phyloP scores from a whole-genome alignment of 345 rosid species.

The Brassica carinata region DNA sequence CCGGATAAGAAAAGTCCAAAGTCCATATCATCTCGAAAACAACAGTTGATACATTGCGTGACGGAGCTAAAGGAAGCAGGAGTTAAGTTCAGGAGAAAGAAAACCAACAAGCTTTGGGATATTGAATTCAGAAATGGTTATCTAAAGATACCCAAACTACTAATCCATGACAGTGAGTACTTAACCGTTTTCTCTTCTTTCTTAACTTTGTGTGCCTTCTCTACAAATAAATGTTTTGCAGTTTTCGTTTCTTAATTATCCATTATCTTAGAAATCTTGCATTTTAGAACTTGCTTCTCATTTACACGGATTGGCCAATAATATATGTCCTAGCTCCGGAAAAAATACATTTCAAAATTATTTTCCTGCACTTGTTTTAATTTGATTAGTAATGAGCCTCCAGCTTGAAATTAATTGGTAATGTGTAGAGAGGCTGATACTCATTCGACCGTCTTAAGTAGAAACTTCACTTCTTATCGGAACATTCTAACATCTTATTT shows the following conservation, averaged over 20 bases:
- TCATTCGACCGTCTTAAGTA: background rate
- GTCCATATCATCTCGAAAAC: constrained; percentile 21
- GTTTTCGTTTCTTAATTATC: background rate
- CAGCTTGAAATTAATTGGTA: background rate
- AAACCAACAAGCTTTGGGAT: constrained; percentile 88
- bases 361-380: background rate
- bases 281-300: background rate
- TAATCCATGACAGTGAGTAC: constrained; percentile 71
- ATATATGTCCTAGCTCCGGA: background rate
- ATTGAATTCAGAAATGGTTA: constrained; percentile 70
- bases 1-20: constrained; percentile 40
- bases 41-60: constrained; percentile 78
- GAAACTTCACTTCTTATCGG: background rate
- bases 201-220: background rate
- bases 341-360: background rate
- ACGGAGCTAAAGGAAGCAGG: constrained; percentile 82
- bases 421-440: background rate
- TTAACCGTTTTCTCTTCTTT: background rate
- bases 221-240: background rate
- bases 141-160: constrained; percentile 67
- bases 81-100: constrained; percentile 66
- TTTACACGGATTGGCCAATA: background rate
- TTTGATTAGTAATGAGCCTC: background rate
- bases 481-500: background rate
- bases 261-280: background rate